Percentiles rank a stretch among this genome's conserved stretches.
phyloP scores from a whole-genome alignment of 1,284 basidiomycete species.

The Filobasidium uniguttulatum region DNA sequence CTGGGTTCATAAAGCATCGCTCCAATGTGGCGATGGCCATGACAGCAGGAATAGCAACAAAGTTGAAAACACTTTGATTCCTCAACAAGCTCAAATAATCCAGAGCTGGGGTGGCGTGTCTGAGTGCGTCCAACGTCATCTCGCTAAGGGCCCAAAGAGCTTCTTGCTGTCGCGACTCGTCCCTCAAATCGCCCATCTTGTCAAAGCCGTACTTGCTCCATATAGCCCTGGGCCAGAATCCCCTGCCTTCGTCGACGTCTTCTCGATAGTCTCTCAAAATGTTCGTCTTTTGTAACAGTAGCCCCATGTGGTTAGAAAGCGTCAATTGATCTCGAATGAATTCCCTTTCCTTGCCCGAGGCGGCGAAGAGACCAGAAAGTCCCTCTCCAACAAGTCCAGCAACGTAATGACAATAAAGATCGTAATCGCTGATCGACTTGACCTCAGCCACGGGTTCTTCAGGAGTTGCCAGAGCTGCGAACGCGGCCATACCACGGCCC shows the following conservation, averaged over 20 bases:
- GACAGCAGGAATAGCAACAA: slow-evolving; percentile 85
- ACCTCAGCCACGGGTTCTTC: slow-evolving; percentile 54
- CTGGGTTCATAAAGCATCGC: slow-evolving; percentile 81
- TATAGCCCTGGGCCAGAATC: slow-evolving; percentile 92
- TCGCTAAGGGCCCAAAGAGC: slow-evolving; percentile 69
- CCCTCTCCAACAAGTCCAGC: slow-evolving; percentile 97
- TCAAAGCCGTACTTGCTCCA: slow-evolving; percentile 66
- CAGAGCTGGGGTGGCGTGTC: slow-evolving; percentile 69
- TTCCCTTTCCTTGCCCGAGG: slow-evolving; percentile 67
- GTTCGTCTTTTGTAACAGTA: slow-evolving; percentile 95
- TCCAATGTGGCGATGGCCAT: slow-evolving; percentile 95
- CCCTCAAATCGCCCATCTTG: slow-evolving; percentile 35
- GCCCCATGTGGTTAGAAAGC: slow-evolving; percentile 89
- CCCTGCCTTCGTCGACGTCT: slow-evolving; percentile 70
- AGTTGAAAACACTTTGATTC: slow-evolving; percentile 90
- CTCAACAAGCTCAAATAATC: slow-evolving; percentile 80
- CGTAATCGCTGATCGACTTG: slow-evolving; percentile 67
- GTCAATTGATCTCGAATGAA: slow-evolving; percentile 71
- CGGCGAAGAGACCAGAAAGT: slow-evolving; percentile 75
- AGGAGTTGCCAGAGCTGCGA: slow-evolving; percentile 64
- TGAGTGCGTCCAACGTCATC: slow-evolving; percentile 80
- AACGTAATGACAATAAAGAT: slow-evolving; percentile 97
- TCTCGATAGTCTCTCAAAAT: slow-evolving; percentile 93
- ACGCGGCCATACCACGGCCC: slow-evolving; percentile 92
- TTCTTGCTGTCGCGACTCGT: slow-evolving; percentile 43